These are phyloP conservation scores for Pittosporum tobira DNA, from an alignment of 129 eudicot species.

Conservation along the genomic window DNA sequence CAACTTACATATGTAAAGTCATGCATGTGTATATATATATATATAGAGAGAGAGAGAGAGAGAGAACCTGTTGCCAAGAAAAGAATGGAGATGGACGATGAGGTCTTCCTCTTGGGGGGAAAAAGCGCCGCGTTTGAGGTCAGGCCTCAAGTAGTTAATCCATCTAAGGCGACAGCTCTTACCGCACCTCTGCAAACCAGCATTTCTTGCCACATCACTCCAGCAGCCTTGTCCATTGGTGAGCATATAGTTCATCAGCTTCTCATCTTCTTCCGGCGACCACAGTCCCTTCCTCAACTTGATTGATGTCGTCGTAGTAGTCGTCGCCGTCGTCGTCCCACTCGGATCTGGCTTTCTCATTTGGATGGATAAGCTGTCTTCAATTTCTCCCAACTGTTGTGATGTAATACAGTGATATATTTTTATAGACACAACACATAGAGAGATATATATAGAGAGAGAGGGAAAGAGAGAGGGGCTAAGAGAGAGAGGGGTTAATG, in stretches of 20 bases:
- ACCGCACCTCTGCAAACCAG: slow-evolving; percentile 13
- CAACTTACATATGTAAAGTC: neutral
- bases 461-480: neutral
- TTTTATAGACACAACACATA: slow-evolving; percentile 57
- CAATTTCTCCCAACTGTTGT: slow-evolving; percentile 38
- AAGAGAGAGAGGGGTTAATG: neutral
- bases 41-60: slow-evolving; percentile 15
- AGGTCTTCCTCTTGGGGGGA: slow-evolving; percentile 87
- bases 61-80: slow-evolving; percentile 82
- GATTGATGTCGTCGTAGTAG: neutral
- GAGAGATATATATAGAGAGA: too few relatives aligned
- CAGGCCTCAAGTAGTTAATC: slow-evolving; percentile 86
- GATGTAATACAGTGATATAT: slow-evolving; percentile 32
- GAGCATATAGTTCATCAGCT: slow-evolving; percentile 19
- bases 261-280: slow-evolving; percentile 33
- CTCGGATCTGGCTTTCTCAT: slow-evolving; percentile 69
- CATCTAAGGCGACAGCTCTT: slow-evolving; percentile 71
- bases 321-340: neutral
- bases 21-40: neutral
- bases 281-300: slow-evolving; percentile 25
- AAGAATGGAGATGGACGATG: slow-evolving; percentile 78
- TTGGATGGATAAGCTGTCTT: neutral
- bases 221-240: slow-evolving; percentile 30
- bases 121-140: slow-evolving; percentile 87
- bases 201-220: slow-evolving; percentile 28